A percentile compares a stretch with the other conserved stretches of the same genome.
phyloP scores from a whole-genome alignment of 2,329 filamentous ascomycete species.

The Hirsutella thompsonii region DNA sequence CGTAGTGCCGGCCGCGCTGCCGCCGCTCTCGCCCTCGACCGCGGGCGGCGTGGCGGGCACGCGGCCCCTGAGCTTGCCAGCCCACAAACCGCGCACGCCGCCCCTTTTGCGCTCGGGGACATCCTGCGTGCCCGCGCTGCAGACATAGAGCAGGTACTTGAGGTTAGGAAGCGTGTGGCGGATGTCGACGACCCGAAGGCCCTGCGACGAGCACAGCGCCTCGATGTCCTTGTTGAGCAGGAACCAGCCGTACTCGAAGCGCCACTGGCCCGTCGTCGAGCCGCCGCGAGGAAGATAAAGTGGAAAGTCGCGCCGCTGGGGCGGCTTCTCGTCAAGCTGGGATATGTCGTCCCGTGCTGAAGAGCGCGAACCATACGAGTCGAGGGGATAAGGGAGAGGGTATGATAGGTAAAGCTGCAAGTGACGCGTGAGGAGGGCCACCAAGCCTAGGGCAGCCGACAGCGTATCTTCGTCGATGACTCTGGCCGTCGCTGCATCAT shows the following conservation, averaged over 20 bases:
- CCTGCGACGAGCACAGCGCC: conserved; percentile 47
- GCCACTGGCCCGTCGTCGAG: conserved; percentile 61
- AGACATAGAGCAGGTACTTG: conserved; percentile 83
- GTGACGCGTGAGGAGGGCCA: conserved; percentile 60
- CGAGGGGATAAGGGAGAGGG: conserved; percentile 69
- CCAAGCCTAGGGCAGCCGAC: conserved; percentile 70
- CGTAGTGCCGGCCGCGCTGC: conserved; percentile 15
- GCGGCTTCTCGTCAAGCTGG: conserved; percentile 31
- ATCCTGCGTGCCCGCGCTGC: conserved; percentile 62
- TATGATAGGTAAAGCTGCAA: conserved; percentile 73
- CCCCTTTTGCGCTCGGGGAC: conserved; percentile 48
- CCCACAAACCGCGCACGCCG: conserved; percentile 46
- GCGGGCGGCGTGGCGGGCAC: conserved; percentile 10
- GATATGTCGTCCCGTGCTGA: conserved; percentile 66
- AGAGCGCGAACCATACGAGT: conserved; percentile 59
- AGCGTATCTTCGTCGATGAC: conserved; percentile 54
- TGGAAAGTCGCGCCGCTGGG: conserved; percentile 59
- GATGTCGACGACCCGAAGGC: conserved; percentile 74
- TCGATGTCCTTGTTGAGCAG: conserved; percentile 96
- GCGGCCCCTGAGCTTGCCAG: conserved; percentile 29
- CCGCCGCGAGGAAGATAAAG: conserved; percentile 53
- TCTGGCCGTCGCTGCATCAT: conserved; percentile 37
- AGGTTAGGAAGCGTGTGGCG: conserved; percentile 86
- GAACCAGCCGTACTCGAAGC: conserved; percentile 94
- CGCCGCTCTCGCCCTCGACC: conserved; percentile 24